These are phyloP conservation scores for Parasarocladium wereldwijsianum DNA, from an alignment of 2,329 filamentous ascomycete genomes.

Conservation along the genomic window DNA sequence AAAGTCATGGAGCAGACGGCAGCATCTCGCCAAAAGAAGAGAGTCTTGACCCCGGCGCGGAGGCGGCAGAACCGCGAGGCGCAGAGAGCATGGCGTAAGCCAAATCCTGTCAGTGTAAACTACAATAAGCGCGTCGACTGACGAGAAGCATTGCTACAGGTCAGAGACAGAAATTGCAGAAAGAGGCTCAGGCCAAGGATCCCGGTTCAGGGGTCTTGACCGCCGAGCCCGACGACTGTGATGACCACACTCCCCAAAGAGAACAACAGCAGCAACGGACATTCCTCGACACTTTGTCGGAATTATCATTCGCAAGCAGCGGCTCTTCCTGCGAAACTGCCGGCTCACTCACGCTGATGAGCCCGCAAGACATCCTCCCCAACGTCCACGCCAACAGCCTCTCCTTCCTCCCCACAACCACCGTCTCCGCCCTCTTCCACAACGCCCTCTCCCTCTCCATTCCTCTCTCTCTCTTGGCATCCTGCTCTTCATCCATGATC, in stretches of 20 bases:
- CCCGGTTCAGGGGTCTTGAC: no score
- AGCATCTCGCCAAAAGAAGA: conserved; percentile 4
- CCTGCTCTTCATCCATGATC: conserved; percentile 6
- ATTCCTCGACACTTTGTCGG: no score
- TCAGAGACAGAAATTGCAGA: neutral
- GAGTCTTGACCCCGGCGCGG: conserved; percentile 10
- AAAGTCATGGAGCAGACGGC: neutral
- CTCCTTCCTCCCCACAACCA: conserved; percentile 7
- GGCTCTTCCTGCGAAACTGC: no score
- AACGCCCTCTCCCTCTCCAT: conserved; percentile 11
- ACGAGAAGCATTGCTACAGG: no score
- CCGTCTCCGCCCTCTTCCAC: conserved; percentile 10
- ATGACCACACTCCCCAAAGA: neutral
- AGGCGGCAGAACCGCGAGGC: conserved; percentile 13
- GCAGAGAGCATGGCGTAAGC: conserved; percentile 12
- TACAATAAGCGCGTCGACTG: neutral
- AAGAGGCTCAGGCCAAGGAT: neutral
- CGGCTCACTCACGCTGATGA: no score
- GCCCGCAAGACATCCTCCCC: conserved; percentile 5
- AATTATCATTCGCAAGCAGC: no score
- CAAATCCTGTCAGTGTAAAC: neutral
- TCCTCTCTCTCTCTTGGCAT: conserved; percentile 5
- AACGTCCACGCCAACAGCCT: conserved; percentile 8
- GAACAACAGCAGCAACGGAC: conserved; percentile 1
- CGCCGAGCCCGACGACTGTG: neutral